Evolutionary conservation across 83 land plant genomes (phyloP), one percentile per base, ranked within the genome.

Genomic region (Thuja plicata): DNA sequence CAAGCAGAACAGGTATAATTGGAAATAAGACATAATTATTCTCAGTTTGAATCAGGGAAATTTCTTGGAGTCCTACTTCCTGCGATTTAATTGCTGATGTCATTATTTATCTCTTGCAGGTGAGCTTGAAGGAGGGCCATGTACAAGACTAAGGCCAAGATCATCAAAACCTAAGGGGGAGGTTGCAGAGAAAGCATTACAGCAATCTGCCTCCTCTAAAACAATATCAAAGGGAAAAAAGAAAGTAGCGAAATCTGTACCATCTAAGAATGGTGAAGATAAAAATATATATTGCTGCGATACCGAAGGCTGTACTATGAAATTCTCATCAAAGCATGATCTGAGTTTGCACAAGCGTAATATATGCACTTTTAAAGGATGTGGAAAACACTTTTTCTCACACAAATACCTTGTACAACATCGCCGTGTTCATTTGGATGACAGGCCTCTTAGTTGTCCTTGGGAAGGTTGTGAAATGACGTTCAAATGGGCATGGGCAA

Each of bases 401-500:
- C 99, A 99, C 90, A 99, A 97, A 91, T 99, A 99, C 87, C 82
- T 99, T 74, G 88, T 97, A 88, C 98, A 97, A 89, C 99, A 98
- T 80, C 95, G 94, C 21, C 92, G 99, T 73, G 99, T 98, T 27
- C 99, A 98, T 79, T 41, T 92, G 41, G 97, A 96, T 88, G 99
- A 97, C 52, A 94, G 99, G 83, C 99, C 99, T 24, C 92, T 99
- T 41, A 95, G 94, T 87, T 99, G 99, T 86, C 99, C 98, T 2
- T 97, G 99, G 99, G 96, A 95, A 88, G 99, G 98, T 37, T 99
- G 99, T 91, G 92, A 93, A 87, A 97, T 97, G 96, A 89, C 98
- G 0, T 99, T 99, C 91, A 99, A 99, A 88, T 99, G 99, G 99
- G 96, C 98, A 32, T 99, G 99, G 99, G 99, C 99, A n/a, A 89